Percentiles rank a stretch among this genome's conserved stretches.
These are phyloP conservation scores for Termitomyces sp. DNA, from an alignment of 768 basidiomycete genomes.

Conservation along the genomic window DNA sequence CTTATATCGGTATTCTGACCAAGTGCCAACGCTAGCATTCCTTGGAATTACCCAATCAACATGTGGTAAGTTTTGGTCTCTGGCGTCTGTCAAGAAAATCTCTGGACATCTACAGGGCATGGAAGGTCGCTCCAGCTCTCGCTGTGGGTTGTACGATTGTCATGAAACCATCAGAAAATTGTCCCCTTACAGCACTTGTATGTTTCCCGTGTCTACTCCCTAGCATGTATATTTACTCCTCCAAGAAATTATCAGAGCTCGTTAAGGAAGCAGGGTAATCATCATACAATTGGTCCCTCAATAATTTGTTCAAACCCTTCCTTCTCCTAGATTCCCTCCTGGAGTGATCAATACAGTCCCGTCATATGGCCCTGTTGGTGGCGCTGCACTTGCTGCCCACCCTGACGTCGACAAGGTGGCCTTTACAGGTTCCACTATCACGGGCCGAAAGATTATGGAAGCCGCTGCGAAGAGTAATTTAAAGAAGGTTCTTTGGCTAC, in stretches of 20 bases:
- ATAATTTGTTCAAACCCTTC: neutral
- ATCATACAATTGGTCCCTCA: neutral
- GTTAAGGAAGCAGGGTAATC: constrained; percentile 79
- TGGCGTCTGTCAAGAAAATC: neutral
- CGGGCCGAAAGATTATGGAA: constrained; percentile 87
- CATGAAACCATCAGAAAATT: constrained; percentile 92
- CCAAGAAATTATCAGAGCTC: constrained; percentile 78
- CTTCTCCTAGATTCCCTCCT: constrained; percentile 66
- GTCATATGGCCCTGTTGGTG: constrained; percentile 78
- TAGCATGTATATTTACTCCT: constrained; percentile 1
- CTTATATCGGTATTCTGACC: neutral
- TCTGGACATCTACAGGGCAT: constrained; percentile 45
- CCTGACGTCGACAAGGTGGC: constrained; percentile 90
- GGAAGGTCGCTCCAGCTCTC: constrained; percentile 93
- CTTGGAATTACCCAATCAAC: constrained; percentile 91
- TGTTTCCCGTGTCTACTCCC: constrained; percentile 14
- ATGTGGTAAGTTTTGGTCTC: constrained; percentile 56
- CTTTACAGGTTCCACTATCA: constrained; percentile 90
- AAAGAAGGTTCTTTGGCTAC: constrained; percentile 62
- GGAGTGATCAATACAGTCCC: constrained; percentile 90
- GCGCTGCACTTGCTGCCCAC: constrained; percentile 81
- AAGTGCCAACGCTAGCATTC: constrained; percentile 50
- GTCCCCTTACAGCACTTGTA: constrained; percentile 80
- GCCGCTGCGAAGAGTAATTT: constrained; percentile 92
- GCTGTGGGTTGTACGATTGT: constrained; percentile 91